These are phyloP conservation scores for Chaetothyriales sp. DNA, from an alignment of 2,329 filamentous ascomycete genomes.

Conservation along the genomic window DNA sequence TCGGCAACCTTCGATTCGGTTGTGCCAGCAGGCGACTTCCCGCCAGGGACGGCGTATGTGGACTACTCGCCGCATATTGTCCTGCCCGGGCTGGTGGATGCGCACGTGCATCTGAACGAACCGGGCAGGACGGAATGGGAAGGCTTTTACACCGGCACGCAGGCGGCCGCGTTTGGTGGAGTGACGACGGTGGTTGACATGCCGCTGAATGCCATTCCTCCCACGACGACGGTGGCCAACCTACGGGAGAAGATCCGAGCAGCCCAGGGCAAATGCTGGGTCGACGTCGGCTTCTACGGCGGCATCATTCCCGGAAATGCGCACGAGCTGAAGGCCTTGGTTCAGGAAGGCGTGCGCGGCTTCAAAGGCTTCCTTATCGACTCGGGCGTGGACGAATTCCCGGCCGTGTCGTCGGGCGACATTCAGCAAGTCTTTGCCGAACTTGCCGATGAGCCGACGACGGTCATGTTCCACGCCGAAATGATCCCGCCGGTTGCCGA, in stretches of 20 bases:
- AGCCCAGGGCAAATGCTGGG: slow-evolving; percentile 81
- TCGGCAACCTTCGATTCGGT: slow-evolving; percentile 59
- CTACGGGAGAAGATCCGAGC: slow-evolving; percentile 77
- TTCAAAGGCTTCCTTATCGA: slow-evolving; percentile 98
- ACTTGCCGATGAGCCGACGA: slow-evolving; percentile 68
- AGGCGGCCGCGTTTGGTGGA: slow-evolving; percentile 85
- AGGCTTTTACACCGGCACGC: slow-evolving; percentile 87
- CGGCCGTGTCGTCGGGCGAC: slow-evolving; percentile 68
- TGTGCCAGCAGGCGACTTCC: slow-evolving; percentile 63
- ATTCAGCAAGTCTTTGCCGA: slow-evolving; percentile 67
- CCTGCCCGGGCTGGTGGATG: slow-evolving; percentile 84
- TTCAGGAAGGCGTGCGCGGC: slow-evolving; percentile 74
- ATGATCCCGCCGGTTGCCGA: slow-evolving; percentile 82
- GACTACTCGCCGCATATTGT: slow-evolving; percentile 77
- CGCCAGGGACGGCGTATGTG: slow-evolving; percentile 56
- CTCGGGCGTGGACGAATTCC: slow-evolving; percentile 92
- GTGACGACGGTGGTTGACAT: slow-evolving; percentile 97
- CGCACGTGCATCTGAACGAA: slow-evolving; percentile 95
- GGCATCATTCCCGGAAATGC: slow-evolving; percentile 86
- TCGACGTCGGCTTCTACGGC: slow-evolving; percentile 97
- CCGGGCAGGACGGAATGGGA: slow-evolving; percentile 97
- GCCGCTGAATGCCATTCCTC: slow-evolving; percentile 93
- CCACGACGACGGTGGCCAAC: slow-evolving; percentile 75
- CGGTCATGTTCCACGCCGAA: slow-evolving; percentile 97
- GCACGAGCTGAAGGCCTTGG: slow-evolving; percentile 61